These are phyloP conservation scores for Mucuna pruriens DNA, from an alignment of 306 rosid species.

Conservation along the genomic window DNA sequence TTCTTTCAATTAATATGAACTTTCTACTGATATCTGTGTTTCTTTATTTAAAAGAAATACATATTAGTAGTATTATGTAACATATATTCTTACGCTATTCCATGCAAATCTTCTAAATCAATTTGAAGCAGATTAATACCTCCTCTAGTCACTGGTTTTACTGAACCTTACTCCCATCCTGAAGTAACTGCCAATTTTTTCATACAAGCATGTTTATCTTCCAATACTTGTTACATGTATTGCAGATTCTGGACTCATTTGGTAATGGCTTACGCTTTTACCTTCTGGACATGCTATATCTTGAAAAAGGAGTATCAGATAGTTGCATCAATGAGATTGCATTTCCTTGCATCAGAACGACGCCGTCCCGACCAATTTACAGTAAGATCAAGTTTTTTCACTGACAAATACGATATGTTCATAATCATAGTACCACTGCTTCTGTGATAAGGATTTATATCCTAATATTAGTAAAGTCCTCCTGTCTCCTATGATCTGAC, in stretches of 20 bases:
- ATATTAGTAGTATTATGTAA: neutral
- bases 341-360: constrained; percentile 81
- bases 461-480: constrained; percentile 5
- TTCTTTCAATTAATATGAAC: neutral
- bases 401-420: neutral
- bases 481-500: neutral
- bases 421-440: constrained; percentile 19
- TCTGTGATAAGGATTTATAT: neutral
- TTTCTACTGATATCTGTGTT: constrained; percentile 23
- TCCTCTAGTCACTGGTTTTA: neutral
- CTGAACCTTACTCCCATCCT: neutral
- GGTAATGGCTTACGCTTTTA: constrained; percentile 94
- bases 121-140: constrained; percentile 1
- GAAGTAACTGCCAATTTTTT: constrained; percentile 12
- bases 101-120: neutral
- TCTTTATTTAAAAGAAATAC: neutral
- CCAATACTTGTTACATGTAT: constrained; percentile 33
- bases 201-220: constrained; percentile 21
- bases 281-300: constrained; percentile 90
- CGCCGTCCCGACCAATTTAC: constrained; percentile 96
- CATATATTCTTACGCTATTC: neutral
- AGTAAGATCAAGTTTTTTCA: constrained; percentile 53
- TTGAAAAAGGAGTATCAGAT: constrained; percentile 82
- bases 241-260: constrained; percentile 98
- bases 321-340: constrained; percentile 86